These are phyloP conservation scores for Aquilaria sinensis DNA, from an alignment of 345 rosid species.

Conservation along the genomic window DNA sequence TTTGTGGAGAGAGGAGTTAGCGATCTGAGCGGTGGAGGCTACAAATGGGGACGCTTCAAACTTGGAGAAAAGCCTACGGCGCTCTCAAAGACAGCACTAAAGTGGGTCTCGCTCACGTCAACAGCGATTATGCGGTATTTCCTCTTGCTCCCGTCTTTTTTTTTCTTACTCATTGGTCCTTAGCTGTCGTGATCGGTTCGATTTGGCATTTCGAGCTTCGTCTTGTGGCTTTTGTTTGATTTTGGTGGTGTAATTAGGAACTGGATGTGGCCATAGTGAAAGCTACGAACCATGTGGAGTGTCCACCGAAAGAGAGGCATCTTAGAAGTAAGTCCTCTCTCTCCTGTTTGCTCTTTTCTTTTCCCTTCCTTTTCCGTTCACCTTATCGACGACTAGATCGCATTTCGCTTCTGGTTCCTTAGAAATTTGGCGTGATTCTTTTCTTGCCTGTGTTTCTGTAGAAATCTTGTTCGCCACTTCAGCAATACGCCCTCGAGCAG, in stretches of 20 bases:
- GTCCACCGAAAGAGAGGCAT: conserved; percentile 95
- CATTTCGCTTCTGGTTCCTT: too few species aligned
- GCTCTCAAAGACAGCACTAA: conserved; percentile 96
- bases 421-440: conserved; percentile 1
- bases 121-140: conserved; percentile 90
- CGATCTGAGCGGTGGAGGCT: conserved; percentile 34
- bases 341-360: not conserved
- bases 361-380: not conserved
- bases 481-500: conserved; percentile 65
- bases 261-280: conserved; percentile 97
- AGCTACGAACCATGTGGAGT: conserved; percentile 96
- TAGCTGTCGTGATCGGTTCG: conserved; percentile 9
- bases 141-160: not conserved
- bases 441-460: conserved; percentile 15
- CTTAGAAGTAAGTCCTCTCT: conserved; percentile 65
- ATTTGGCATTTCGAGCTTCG: conserved; percentile 10
- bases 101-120: conserved; percentile 99
- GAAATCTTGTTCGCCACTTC: conserved; percentile 62
- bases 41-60: conserved; percentile 88
- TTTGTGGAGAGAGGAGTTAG: conserved; percentile 6
- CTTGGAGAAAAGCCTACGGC: conserved; percentile 94
- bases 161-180: not conserved
- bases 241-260: conserved; percentile 42
- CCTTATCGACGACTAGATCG: too few species aligned
- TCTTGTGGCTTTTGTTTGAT: not conserved